phyloP scores from a whole-genome alignment of 176 grass and related monocot species.

The Elaeis guineensis region DNA sequence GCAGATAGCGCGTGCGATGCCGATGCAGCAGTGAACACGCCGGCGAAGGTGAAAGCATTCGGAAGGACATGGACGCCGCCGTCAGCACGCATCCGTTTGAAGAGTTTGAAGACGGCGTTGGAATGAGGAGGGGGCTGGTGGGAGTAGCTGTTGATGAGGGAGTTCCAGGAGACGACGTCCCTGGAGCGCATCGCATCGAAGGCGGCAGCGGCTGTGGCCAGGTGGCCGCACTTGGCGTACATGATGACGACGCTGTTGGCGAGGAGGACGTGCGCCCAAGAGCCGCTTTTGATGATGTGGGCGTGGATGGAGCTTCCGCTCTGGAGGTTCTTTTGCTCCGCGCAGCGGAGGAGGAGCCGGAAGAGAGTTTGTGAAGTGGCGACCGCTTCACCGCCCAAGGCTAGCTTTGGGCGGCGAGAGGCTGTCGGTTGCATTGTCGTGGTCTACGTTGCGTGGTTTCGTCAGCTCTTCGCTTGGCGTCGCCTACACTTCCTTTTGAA shows the following conservation, averaged over 20 bases:
- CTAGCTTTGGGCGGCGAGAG: too few relatives aligned
- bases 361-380: conserved; percentile 3
- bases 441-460: too few relatives aligned
- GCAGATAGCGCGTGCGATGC: not conserved
- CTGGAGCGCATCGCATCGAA: conserved; percentile 23
- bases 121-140: conserved; percentile 17
- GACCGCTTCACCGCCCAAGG: not conserved
- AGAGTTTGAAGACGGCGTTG: conserved; percentile 25
- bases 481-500: too few relatives aligned
- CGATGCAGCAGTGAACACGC: conserved; percentile 44
- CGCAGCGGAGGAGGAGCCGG: conserved; percentile 17
- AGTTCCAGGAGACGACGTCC: conserved; percentile 63
- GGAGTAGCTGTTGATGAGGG: conserved; percentile 57
- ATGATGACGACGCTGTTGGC: conserved; percentile 60
- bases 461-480: too few relatives aligned
- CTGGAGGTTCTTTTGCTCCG: conserved; percentile 11
- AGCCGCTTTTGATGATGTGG: conserved; percentile 47
- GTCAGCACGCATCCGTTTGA: conserved; percentile 39
- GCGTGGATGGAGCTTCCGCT: conserved; percentile 43
- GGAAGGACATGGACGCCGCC: conserved; percentile 28
- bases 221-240: conserved; percentile 38
- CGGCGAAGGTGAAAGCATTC: conserved; percentile 44
- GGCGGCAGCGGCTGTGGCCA: conserved; percentile 22
- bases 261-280: conserved; percentile 34
- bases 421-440: too few relatives aligned